These are phyloP conservation scores for Angomonas desouzai DNA, from an alignment of 208 protist genomes.

Conservation along the genomic window DNA sequence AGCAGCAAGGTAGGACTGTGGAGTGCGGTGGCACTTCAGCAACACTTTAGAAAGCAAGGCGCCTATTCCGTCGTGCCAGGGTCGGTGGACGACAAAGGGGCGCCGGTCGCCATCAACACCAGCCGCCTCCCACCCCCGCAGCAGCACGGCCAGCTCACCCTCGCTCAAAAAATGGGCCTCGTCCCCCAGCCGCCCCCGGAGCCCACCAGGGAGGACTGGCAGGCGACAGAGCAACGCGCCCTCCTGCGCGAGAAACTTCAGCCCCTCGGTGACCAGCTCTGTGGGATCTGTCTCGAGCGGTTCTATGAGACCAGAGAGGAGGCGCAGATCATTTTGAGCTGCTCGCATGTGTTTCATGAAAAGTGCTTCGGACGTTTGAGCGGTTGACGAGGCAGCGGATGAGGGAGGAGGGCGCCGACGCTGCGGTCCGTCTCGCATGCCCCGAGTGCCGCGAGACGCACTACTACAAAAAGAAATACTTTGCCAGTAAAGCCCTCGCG, in stretches of 20 bases:
- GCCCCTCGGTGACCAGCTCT: slow-evolving; percentile 20
- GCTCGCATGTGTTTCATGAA: slow-evolving; percentile 85
- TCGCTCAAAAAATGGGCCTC: slow-evolving; percentile 86
- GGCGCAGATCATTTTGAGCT: slow-evolving; percentile 79
- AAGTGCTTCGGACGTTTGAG: slow-evolving; percentile 85
- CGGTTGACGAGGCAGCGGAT: slow-evolving; percentile 49
- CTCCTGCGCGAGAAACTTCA: slow-evolving; percentile 34
- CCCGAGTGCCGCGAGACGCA: slow-evolving; percentile 73
- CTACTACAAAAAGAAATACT: slow-evolving; percentile 84
- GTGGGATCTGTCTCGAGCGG: slow-evolving; percentile 75
- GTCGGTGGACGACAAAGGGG: slow-evolving; percentile 1
- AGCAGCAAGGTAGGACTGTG: slow-evolving; percentile 63
- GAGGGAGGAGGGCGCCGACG: slow-evolving; percentile 29
- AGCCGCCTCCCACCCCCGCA: slow-evolving; percentile 27
- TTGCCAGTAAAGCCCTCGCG: slow-evolving; percentile 67
- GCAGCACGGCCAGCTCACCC: slow-evolving; percentile 40
- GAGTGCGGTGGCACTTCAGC: slow-evolving; percentile 83
- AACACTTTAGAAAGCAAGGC: slow-evolving; percentile 65
- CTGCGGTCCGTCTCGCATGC: slow-evolving; percentile 43
- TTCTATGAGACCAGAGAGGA: slow-evolving; percentile 55
- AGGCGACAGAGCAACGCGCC: slow-evolving; percentile 39
- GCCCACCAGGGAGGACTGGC: slow-evolving; percentile 72
- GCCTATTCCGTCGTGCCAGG: slow-evolving; percentile 20
- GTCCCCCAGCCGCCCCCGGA: slow-evolving; percentile 54
- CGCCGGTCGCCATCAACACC: slow-evolving; percentile 10